Evolutionary conservation across 2,329 filamentous ascomycete genomes (phyloP), one percentile per base, ranked within the genome.

Genomic region (Fusarium sp.): DNA sequence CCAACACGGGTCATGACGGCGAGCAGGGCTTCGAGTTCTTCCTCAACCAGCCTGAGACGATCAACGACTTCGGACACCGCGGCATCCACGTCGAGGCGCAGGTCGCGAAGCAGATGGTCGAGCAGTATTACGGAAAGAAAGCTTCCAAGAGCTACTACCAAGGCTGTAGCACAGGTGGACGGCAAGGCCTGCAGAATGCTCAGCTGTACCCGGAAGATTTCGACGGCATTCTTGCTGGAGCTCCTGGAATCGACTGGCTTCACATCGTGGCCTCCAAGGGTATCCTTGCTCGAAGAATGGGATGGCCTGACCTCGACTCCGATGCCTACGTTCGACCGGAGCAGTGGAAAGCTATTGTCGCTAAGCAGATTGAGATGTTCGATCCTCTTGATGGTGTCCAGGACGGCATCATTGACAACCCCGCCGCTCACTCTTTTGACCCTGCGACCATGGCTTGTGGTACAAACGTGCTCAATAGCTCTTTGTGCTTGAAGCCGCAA

Each of bases 11-110:
- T 2, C 60, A 63, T 1, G 60, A 63, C 4, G 58, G 60, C 2
- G 34, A 49, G 6, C n/a, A 45, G 13, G 60, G 60, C 0, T 63
- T 63, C 4, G 58, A 62, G 4, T 63, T 63, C 28, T 63, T 63
- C 3, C 23, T 63, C 0, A 63, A 63, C 12, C 42, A 62, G 1
- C 60, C 60, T 3, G 58, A 48, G 9, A 30, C 42, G 0, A 49
- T 62, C 11, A 63, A 62, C n/a, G 58, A 63, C 7, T 63, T 63
- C 1, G 60, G 58, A 1, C 58, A 63, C 25, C n/a, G 60, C n/a
- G 58, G 58, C 1, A 55, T 63, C 2, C 48, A 63, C 4, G 11
- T 63, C 3, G 60, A 63, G 4, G 60, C 58, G 0, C 13, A 48
- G 3, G 37, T 56, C 3, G 58, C 60, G 2, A 63, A 63, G 9